These are phyloP conservation scores for Lentinus tigrinus DNA, from an alignment of 768 basidiomycete species.

Conservation along the genomic window DNA sequence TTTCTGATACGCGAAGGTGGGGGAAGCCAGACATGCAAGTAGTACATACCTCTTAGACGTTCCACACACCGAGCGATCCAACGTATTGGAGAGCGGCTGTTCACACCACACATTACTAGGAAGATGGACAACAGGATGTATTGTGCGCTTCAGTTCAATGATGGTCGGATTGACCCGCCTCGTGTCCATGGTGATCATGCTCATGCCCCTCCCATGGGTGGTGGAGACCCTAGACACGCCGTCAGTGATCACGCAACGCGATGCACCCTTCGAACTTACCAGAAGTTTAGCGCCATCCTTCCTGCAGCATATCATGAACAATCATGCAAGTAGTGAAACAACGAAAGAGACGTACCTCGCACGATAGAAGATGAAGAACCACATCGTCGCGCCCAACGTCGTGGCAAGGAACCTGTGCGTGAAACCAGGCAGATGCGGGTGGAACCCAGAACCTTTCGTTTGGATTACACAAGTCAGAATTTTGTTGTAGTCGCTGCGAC, in stretches of 20 bases:
- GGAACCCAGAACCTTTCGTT: constrained; percentile 71
- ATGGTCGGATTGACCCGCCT: constrained; percentile 35
- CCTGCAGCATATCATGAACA: constrained; percentile 28
- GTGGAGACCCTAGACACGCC: constrained; percentile 29
- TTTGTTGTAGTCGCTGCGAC: neutral
- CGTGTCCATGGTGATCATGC: constrained; percentile 44
- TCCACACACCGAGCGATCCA: too few species aligned
- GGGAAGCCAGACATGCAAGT: too few species aligned
- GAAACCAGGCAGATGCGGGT: constrained; percentile 82
- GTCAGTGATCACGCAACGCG: neutral
- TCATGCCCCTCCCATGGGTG: constrained; percentile 70
- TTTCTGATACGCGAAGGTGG: too few species aligned
- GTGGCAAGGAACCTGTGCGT: constrained; percentile 79
- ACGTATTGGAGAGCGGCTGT: neutral
- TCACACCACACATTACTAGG: neutral
- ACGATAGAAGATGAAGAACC: constrained; percentile 99
- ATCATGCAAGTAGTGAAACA: neutral
- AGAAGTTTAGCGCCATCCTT: constrained; percentile 37
- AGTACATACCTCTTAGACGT: too few species aligned
- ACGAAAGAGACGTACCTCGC: constrained; percentile 61
- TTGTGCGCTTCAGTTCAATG: constrained; percentile 30
- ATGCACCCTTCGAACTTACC: constrained; percentile 20
- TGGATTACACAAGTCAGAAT: neutral
- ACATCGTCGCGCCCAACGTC: constrained; percentile 89
- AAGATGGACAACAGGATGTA: neutral